phyloP scores from a whole-genome alignment of 805 yeast genomes.

The Saccharomycopsis sp. region DNA sequence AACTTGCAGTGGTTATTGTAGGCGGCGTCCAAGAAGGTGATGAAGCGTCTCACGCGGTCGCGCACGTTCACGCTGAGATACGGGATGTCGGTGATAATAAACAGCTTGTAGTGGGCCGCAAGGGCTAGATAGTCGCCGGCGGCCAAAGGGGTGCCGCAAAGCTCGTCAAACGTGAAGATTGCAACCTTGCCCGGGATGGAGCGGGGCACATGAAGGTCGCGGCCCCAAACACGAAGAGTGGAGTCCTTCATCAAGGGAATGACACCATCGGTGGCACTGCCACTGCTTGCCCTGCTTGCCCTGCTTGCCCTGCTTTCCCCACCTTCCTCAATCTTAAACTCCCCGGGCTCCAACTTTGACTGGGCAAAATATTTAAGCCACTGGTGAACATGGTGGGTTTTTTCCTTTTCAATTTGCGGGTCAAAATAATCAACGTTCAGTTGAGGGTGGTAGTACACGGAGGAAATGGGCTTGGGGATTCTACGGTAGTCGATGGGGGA shows the following conservation, averaged over 20 bases:
- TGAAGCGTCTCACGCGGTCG: slow-evolving; percentile 83
- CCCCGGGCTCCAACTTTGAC: too few species aligned
- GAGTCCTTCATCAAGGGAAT: slow-evolving; percentile 16
- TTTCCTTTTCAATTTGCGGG: slow-evolving; percentile 35
- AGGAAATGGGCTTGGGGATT: slow-evolving; percentile 71
- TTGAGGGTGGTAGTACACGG: slow-evolving; percentile 68
- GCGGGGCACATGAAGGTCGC: slow-evolving; percentile 65
- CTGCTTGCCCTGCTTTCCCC: too few species aligned
- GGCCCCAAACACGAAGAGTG: slow-evolving; percentile 72
- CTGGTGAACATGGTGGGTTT: slow-evolving; percentile 53
- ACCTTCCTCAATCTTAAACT: too few species aligned
- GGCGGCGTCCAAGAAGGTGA: slow-evolving; percentile 91
- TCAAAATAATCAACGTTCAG: slow-evolving; percentile 33
- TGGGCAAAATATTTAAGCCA: slow-evolving; percentile 82
- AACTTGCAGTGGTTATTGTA: slow-evolving; percentile 84
- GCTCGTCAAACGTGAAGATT: slow-evolving; percentile 75
- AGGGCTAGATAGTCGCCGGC: slow-evolving; percentile 91
- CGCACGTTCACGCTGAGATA: slow-evolving; percentile 66
- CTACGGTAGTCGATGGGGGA: slow-evolving; percentile 94
- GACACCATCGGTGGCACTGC: slow-evolving; percentile 19
- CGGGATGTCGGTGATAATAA: slow-evolving; percentile 91
- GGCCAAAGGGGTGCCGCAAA: slow-evolving; percentile 81
- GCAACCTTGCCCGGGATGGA: slow-evolving; percentile 78
- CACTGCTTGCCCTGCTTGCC: too few species aligned
- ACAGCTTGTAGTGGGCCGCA: slow-evolving; percentile 65